phyloP scores from a whole-genome alignment of 345 rosid genomes.

The Psidium guajava region DNA sequence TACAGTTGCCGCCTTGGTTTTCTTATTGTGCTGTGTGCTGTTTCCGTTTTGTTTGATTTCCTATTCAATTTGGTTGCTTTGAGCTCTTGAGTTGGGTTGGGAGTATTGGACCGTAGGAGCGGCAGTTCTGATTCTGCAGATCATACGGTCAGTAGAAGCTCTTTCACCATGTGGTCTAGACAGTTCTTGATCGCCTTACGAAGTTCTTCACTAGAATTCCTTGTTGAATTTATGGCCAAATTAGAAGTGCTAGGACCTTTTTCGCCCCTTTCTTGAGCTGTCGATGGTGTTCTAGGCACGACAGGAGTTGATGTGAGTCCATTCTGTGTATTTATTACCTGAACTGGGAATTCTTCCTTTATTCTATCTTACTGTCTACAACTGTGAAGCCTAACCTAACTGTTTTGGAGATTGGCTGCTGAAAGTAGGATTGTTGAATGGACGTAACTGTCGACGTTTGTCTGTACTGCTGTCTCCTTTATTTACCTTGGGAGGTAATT shows the following conservation, averaged over 20 bases:
- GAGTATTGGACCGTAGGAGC: neutral
- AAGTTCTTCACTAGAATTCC: neutral
- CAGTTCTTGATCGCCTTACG: neutral
- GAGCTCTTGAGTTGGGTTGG: neutral
- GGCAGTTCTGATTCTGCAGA: neutral
- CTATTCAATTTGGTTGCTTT: neutral
- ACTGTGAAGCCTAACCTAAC: neutral
- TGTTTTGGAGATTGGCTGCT: neutral
- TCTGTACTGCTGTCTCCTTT: neutral
- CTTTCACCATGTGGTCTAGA: neutral
- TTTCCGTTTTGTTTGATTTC: neutral
- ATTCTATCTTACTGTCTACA: neutral
- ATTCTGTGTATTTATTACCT: neutral
- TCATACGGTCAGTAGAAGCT: neutral
- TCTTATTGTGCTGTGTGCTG: neutral
- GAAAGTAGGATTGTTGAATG: neutral
- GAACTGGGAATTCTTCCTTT: neutral
- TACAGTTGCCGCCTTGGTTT: neutral
- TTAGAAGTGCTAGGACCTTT: neutral
- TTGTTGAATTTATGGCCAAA: neutral
- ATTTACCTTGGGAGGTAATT: neutral
- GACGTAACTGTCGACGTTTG: neutral
- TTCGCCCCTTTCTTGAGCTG: neutral
- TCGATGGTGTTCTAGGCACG: neutral
- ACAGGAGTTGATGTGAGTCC: neutral